Evolutionary conservation across 371 early-diverging fungal genomes (phyloP).

Genomic region (Umbelopsis sp.): DNA sequence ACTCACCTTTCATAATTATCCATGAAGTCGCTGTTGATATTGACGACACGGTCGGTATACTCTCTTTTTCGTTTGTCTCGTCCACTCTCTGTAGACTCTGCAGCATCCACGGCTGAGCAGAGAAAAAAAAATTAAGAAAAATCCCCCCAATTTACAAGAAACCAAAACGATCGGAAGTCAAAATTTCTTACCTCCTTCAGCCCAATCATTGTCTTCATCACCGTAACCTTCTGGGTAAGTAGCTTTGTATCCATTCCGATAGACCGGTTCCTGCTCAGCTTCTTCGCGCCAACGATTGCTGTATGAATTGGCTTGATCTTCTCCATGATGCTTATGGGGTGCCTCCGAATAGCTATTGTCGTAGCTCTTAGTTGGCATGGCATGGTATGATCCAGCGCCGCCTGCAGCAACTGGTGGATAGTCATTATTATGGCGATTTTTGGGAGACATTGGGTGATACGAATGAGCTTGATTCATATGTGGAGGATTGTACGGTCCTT

Average conservation of each 20-base stretch:
- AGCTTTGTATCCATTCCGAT: conserved; percentile 11
- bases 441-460: conserved; percentile 16
- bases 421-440: not conserved
- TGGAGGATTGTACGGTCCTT: not conserved
- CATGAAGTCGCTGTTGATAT: conserved; percentile 13
- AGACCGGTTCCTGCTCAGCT: conserved; percentile 3
- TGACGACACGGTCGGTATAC: conserved; percentile 14
- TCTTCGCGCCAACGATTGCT: not conserved
- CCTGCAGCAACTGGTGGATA: conserved; percentile 17
- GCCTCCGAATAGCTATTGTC: conserved; percentile 3
- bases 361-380: not conserved
- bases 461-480: not conserved
- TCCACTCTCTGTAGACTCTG: not conserved
- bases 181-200: conserved; percentile 9
- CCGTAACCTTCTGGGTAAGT: not conserved
- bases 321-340: not conserved
- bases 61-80: conserved; percentile 8
- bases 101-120: not conserved
- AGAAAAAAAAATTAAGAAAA: not conserved
- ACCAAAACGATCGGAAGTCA: not conserved
- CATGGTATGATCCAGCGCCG: conserved; percentile 17
- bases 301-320: not conserved
- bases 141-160: too few relatives aligned
- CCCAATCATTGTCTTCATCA: conserved; percentile 15
- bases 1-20: conserved; percentile 3